Conservation (phyloP, 306 rosid species). For the Prunus salicina region DNA sequence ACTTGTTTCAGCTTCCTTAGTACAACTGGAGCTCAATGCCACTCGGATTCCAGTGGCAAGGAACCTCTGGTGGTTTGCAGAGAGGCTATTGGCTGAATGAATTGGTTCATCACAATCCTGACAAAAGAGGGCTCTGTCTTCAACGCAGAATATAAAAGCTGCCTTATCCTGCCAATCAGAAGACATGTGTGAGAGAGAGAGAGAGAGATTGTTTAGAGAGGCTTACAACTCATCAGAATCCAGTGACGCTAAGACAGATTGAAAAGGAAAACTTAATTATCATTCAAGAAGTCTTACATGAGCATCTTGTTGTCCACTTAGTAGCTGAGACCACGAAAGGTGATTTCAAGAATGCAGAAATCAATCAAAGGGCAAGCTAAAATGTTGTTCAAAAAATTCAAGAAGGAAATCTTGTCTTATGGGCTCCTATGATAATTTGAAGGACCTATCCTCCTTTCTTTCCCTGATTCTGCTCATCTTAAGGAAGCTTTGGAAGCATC, state of each 20-base stretch:
- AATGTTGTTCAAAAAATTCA: neutral
- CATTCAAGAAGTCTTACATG: neutral
- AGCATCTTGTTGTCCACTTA: neutral
- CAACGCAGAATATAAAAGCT: conserved; percentile 94
- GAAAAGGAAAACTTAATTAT: neutral
- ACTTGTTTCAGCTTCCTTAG: conserved; percentile 47
- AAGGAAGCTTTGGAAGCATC: neutral
- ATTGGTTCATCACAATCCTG: conserved; percentile 92
- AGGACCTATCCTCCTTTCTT: neutral
- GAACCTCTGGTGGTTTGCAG: conserved; percentile 92
- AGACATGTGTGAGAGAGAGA: neutral
- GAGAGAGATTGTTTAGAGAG: neutral
- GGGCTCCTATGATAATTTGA: neutral
- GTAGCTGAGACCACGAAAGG: neutral
- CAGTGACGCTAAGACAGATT: neutral
- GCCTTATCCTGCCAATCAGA: conserved; percentile 68
- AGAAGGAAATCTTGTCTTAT: neutral
- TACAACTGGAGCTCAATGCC: conserved; percentile 61
- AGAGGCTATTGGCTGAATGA: conserved; percentile 65
- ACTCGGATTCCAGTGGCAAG: conserved; percentile 92
- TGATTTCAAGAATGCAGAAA: neutral
- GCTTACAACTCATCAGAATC: neutral
- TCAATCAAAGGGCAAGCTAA: neutral
- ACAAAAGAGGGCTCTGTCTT: conserved; percentile 95
- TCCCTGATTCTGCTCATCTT: no score